Conservation (phyloP, 2,329 filamentous ascomycete species). For the Dactylellina parvicollis region DNA sequence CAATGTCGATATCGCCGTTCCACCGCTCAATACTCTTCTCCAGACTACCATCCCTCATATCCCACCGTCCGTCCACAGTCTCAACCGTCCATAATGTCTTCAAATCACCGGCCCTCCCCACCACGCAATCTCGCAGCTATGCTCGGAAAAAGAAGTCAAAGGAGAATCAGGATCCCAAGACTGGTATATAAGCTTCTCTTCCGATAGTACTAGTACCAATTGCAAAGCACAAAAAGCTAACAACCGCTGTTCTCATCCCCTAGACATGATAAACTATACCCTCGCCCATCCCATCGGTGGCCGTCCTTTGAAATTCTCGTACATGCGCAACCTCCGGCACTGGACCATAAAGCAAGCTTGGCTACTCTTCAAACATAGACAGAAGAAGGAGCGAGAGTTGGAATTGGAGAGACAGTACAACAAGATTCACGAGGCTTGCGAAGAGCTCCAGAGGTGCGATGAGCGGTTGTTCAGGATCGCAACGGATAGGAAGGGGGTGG, state of each 20-base stretch:
- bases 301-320: constrained; percentile 85
- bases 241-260: background rate
- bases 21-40: constrained; percentile 54
- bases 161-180: constrained; percentile 30
- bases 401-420: constrained; percentile 83
- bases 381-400: constrained; percentile 71
- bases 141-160: constrained; percentile 26
- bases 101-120: constrained; percentile 23
- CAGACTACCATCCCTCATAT: constrained; percentile 33
- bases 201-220: background rate
- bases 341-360: constrained; percentile 99
- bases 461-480: constrained; percentile 81
- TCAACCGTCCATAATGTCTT: constrained; percentile 37
- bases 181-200: constrained; percentile 19
- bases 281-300: constrained; percentile 74
- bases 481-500: constrained; percentile 87
- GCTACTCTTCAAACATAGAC: constrained; percentile 79
- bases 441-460: constrained; percentile 74
- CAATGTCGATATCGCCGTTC: constrained; percentile 52
- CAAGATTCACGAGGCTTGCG: constrained; percentile 84
- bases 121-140: constrained; percentile 40
- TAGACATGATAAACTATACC: constrained; percentile 72
- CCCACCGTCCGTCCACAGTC: constrained; percentile 21
- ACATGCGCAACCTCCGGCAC: constrained; percentile 86
- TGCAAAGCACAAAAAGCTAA: background rate